Evolutionary conservation across 2,329 filamentous ascomycete genomes (phyloP), one percentile per base, ranked within the genome.

Genomic region (Fusarium haematococcum): DNA sequence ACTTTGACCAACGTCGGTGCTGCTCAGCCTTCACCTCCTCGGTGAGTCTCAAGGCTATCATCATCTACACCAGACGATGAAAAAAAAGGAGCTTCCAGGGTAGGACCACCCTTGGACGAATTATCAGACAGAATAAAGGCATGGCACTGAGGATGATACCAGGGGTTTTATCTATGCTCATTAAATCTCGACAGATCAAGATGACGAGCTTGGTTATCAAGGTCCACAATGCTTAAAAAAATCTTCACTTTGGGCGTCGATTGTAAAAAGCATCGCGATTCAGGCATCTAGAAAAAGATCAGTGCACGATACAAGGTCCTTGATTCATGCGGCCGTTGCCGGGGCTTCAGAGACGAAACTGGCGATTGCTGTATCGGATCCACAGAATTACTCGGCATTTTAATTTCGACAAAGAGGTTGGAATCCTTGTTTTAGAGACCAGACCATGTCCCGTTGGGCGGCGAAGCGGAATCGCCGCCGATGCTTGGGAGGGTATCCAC

Each of bases 391-490:
- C 52, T 70, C 69, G 63, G 72, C 63, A 68, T 27, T 65, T 70
- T 30, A 70, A 73, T 75, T 68, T 70, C 33, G 37, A 70, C 18
- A 60, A 35, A 37, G 41, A 37, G 54, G n/a, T 63, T 35, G 13
- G 23, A 54, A 60, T 52, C 59, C 67, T 67, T 70, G 30, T 57
- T 23, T 75, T 75, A 63, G 72, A 71, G 60, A 41, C 11, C 20
- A 43, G 20, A 33, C 35, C 65, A 65, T 62, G 65, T 62, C 33
- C 11, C 6, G 32, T 75, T 74, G 71, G 73, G 73, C 69, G 73
- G 66, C 73, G 69, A 73, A 68, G 65, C 66, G 60, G 66, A 65
- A 62, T 67, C 57, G 16, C 69, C 59, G 73, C 66, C 60, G 69
- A 68, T 35, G 56, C 32, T 43, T 43, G 11, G 52, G 23, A 18